Evolutionary conservation across 805 yeast genomes (phyloP).

Genomic region (Ogataea salicorniae): DNA sequence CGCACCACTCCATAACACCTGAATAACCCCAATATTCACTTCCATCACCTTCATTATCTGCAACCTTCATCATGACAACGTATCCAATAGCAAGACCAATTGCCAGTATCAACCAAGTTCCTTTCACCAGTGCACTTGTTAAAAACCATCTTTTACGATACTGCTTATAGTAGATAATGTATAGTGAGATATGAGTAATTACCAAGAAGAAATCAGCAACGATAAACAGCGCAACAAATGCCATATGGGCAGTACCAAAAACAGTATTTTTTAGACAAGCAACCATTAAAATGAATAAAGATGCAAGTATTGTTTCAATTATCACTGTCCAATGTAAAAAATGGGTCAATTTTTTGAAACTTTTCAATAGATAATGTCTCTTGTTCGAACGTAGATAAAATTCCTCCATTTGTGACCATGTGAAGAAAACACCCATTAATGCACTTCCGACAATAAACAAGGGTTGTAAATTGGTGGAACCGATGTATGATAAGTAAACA

Average conservation of each 20-base stretch:
- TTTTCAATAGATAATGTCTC: conserved; percentile 44
- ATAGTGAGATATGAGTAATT: conserved; percentile 40
- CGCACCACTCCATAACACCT: conserved; percentile 78
- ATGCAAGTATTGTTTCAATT: conserved; percentile 32
- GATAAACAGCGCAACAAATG: conserved; percentile 73
- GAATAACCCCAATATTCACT: conserved; percentile 41
- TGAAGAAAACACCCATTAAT: conserved; percentile 70
- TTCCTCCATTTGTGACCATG: conserved; percentile 59
- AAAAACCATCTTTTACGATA: conserved; percentile 26
- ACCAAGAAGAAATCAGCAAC: conserved; percentile 54
- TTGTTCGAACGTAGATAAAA: conserved; percentile 52
- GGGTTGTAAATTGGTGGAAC: conserved; percentile 83
- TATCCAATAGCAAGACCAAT: conserved; percentile 65
- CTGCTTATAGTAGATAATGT: conserved; percentile 28
- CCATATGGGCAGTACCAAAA: conserved; percentile 51
- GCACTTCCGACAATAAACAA: conserved; percentile 75
- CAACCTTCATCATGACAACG: conserved; percentile 33
- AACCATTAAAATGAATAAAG: conserved; percentile 69
- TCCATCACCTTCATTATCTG: conserved; percentile 13
- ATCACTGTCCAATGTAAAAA: conserved; percentile 23
- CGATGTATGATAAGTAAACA: conserved; percentile 80
- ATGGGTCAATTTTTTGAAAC: conserved; percentile 22
- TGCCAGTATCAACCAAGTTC: conserved; percentile 63
- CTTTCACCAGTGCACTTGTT: conserved; percentile 48
- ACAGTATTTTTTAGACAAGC: conserved; percentile 63